phyloP scores from a whole-genome alignment of 2,329 filamentous ascomycete species.

The Alternaria brassicae region DNA sequence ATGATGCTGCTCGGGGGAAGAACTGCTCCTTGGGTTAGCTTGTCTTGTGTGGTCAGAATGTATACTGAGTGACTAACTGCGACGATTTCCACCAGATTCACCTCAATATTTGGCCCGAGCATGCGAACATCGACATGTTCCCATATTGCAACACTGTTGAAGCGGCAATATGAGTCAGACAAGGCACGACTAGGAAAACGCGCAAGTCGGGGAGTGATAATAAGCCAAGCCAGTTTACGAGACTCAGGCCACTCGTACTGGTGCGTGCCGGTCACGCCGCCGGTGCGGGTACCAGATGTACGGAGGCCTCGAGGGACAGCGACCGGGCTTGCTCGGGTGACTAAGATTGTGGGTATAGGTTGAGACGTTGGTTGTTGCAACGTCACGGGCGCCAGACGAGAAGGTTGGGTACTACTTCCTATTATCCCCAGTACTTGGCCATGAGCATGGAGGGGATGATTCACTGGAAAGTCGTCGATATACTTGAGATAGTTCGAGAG shows the following conservation, averaged over 20 bases:
- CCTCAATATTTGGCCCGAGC: background rate
- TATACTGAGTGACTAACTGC: background rate
- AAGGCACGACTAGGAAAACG: background rate
- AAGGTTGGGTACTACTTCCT: background rate
- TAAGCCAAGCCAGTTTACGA: background rate
- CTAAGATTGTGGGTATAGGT: background rate
- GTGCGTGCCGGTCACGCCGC: background rate
- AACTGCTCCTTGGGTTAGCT: background rate
- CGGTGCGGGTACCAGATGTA: background rate
- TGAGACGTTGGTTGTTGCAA: background rate
- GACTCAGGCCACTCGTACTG: background rate
- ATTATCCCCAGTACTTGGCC: background rate
- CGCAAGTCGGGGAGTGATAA: background rate
- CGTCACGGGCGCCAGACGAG: background rate
- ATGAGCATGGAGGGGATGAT: background rate
- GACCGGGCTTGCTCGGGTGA: background rate
- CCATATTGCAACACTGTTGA: background rate
- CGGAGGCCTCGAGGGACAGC: background rate
- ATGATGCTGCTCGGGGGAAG: conserved; percentile 1
- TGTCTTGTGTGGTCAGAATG: background rate
- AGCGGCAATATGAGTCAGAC: background rate
- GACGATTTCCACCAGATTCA: background rate
- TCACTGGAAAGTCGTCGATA: background rate
- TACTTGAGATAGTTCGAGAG: background rate
- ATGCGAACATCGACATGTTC: background rate